Percentiles rank a stretch among this genome's conserved stretches.
Conservation (phyloP, 2,329 filamentous ascomycete species). For the Alternaria angustiovoidea region DNA sequence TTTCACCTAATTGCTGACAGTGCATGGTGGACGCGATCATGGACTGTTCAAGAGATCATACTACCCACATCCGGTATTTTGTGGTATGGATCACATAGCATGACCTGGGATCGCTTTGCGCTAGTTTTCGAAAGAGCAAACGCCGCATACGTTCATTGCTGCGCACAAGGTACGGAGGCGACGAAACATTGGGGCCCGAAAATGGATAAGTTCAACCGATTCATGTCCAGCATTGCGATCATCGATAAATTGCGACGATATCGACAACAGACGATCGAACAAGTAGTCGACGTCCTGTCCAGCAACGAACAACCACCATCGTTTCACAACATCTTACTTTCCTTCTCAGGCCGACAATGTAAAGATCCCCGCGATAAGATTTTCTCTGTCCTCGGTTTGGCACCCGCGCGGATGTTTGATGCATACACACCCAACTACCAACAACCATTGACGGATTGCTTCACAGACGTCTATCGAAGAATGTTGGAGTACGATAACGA, state of each 20-base stretch:
- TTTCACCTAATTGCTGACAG: neutral
- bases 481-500: neutral
- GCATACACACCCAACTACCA: neutral
- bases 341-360: neutral
- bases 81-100: neutral
- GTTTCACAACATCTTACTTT: neutral
- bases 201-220: neutral
- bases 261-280: neutral
- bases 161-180: neutral
- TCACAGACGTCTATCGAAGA: neutral
- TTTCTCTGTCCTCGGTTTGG: neutral
- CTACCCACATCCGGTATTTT: neutral
- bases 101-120: neutral
- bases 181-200: neutral
- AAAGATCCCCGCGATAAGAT: slow-evolving; percentile 4
- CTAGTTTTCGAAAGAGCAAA: neutral
- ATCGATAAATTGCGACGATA: neutral
- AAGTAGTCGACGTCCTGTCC: neutral
- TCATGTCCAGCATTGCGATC: neutral
- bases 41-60: slow-evolving; percentile 6
- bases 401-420: neutral
- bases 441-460: neutral
- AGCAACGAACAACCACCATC: neutral
- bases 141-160: neutral
- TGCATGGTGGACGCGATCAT: slow-evolving; percentile 3